Percentiles rank a stretch among this genome's conserved stretches.
Conservation (phyloP, 306 rosid genomes). For the Psophocarpus tetragonolobus region DNA sequence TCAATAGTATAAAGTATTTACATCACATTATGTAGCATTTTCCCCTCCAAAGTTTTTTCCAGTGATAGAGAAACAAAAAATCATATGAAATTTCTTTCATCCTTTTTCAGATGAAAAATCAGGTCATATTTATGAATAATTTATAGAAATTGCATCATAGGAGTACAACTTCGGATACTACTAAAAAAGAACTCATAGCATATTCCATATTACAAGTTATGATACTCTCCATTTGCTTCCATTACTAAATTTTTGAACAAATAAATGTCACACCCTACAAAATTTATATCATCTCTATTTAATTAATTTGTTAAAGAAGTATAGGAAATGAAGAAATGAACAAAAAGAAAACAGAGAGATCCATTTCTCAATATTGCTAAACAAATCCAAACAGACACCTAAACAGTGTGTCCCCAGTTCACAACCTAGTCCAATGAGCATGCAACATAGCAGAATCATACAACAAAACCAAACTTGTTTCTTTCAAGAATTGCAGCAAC, state of each 20-base stretch:
- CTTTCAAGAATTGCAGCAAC: background rate
- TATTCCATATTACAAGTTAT: background rate
- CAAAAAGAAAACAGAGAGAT: no score
- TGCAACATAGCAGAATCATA: background rate
- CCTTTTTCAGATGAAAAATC: background rate
- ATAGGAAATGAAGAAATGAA: no score
- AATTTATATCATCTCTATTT: no score
- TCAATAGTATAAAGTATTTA: background rate
- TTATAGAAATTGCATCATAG: background rate
- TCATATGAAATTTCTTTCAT: background rate
- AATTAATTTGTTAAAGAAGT: no score
- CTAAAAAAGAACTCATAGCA: background rate
- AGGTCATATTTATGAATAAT: background rate
- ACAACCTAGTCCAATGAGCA: background rate
- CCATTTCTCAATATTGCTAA: background rate
- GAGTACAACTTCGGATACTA: background rate
- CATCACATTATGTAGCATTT: background rate
- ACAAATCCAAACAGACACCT: background rate
- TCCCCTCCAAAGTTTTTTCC: background rate
- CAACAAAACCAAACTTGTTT: background rate
- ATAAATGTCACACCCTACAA: no score
- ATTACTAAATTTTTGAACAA: no score
- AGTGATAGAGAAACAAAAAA: background rate
- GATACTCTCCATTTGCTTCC: no score
- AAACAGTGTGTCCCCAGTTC: background rate